phyloP scores from a whole-genome alignment of 2,329 filamentous ascomycete species.

The Penicillium sp. region DNA sequence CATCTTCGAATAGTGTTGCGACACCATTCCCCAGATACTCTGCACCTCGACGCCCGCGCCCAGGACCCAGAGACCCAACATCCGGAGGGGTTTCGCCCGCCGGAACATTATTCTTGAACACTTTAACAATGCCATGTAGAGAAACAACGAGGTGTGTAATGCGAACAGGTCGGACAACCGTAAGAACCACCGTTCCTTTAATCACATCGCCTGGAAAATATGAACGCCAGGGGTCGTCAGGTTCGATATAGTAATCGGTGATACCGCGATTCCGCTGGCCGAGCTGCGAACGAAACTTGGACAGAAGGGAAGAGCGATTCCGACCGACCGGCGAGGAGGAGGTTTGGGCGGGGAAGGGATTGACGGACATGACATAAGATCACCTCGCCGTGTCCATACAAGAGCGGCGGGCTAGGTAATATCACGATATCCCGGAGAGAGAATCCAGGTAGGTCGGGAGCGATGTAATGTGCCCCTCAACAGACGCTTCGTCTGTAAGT shows the following conservation, averaged over 20 bases:
- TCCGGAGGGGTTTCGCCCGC: conserved; percentile 59
- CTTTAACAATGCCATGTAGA: conserved; percentile 68
- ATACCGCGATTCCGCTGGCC: conserved; percentile 59
- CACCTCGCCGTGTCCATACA: conserved; percentile 41
- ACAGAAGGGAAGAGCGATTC: conserved; percentile 52
- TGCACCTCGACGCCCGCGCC: conserved; percentile 56
- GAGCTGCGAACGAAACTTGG: conserved; percentile 62
- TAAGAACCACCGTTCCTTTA: conserved; percentile 64
- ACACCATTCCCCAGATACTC: conserved; percentile 69
- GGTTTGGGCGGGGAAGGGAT: conserved; percentile 37
- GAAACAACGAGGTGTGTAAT: conserved; percentile 68
- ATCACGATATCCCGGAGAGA: conserved; percentile 1
- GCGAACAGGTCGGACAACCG: conserved; percentile 63
- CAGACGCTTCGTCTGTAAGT: not conserved
- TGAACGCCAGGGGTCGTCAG: conserved; percentile 66
- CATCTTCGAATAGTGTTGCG: conserved; percentile 68
- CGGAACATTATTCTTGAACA: conserved; percentile 65
- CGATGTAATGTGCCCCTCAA: conserved; percentile 12
- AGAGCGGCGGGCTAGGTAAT: conserved; percentile 24
- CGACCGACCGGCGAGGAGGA: conserved; percentile 44
- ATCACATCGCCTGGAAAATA: conserved; percentile 68
- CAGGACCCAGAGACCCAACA: conserved; percentile 57
- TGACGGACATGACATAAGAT: conserved; percentile 48
- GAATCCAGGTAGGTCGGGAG: conserved; percentile 1
- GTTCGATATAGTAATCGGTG: conserved; percentile 65